Conservation (phyloP, 306 rosid genomes). For the Amphicarpaea edgeworthii region DNA sequence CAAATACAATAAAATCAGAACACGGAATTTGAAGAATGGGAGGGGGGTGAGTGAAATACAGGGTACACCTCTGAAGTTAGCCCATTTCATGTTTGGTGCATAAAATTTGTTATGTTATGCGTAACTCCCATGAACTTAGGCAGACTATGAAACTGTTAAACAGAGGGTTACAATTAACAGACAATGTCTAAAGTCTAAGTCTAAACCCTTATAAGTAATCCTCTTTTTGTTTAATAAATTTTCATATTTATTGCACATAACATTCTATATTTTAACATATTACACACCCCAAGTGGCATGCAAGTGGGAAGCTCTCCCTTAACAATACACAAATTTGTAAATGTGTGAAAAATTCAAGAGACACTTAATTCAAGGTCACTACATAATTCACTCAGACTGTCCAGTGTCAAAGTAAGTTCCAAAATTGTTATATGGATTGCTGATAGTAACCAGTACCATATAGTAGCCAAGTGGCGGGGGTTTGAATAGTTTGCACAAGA, state of each 20-base stretch:
- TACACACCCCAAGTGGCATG: neutral
- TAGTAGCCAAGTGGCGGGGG: constrained; percentile 3
- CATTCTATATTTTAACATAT: neutral
- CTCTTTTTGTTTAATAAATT: neutral
- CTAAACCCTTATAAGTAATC: neutral
- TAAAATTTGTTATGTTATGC: neutral
- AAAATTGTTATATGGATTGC: constrained; percentile 5
- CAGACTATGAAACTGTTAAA: neutral
- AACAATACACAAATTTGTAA: neutral
- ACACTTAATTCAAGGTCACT: constrained; percentile 21
- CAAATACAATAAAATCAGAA: constrained; percentile 33
- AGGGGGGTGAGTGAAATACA: neutral
- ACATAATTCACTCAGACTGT: neutral
- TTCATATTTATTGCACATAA: neutral
- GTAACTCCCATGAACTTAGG: neutral
- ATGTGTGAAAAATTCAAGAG: constrained; percentile 4
- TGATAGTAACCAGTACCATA: neutral
- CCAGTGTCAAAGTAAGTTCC: neutral
- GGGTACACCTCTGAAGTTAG: constrained; percentile 2
- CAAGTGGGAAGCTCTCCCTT: neutral
- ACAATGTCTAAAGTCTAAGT: too few species aligned
- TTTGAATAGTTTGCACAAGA: neutral
- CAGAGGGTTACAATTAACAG: constrained; percentile 1
- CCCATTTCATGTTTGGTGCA: constrained; percentile 1
- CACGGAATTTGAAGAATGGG: neutral